Conservation (phyloP, 2,329 filamentous ascomycete species). For the Conoideocrella luteorostrata region DNA sequence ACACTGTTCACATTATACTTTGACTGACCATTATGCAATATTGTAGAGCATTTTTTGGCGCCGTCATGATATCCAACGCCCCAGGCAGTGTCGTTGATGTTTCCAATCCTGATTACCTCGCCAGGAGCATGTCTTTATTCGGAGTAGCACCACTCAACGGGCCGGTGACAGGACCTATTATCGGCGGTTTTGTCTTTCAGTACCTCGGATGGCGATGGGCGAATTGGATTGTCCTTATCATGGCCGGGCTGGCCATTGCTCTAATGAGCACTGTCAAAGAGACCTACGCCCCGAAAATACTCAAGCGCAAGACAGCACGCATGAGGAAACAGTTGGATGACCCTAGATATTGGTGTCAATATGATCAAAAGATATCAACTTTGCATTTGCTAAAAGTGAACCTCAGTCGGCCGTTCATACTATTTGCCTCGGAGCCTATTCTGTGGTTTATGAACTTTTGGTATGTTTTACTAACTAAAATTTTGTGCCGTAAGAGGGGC, state of each 20-base stretch:
- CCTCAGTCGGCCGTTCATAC: slow-evolving; percentile 68
- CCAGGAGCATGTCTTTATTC: slow-evolving; percentile 69
- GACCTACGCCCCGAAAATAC: slow-evolving; percentile 67
- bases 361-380: slow-evolving; percentile 66
- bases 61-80: slow-evolving; percentile 76
- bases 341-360: slow-evolving; percentile 69
- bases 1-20: too few species aligned
- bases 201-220: slow-evolving; percentile 84
- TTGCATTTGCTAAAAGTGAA: slow-evolving; percentile 64
- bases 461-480: too few species aligned
- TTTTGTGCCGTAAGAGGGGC: too few species aligned
- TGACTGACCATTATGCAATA: too few species aligned
- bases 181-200: slow-evolving; percentile 68
- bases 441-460: slow-evolving; percentile 62
- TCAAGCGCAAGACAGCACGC: slow-evolving; percentile 59
- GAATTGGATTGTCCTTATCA: slow-evolving; percentile 73
- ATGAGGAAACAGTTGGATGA: slow-evolving; percentile 64
- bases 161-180: slow-evolving; percentile 36
- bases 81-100: slow-evolving; percentile 82
- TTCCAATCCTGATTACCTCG: slow-evolving; percentile 70
- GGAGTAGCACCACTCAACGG: slow-evolving; percentile 76
- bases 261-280: slow-evolving; percentile 59
- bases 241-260: slow-evolving; percentile 55
- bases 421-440: slow-evolving; percentile 78
- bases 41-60: slow-evolving; percentile 44